A percentile compares a stretch with the other conserved stretches of the same genome.
Evolutionary conservation across 1,284 basidiomycete species (phyloP).

Genomic region (Moesziomyces globuligerus): DNA sequence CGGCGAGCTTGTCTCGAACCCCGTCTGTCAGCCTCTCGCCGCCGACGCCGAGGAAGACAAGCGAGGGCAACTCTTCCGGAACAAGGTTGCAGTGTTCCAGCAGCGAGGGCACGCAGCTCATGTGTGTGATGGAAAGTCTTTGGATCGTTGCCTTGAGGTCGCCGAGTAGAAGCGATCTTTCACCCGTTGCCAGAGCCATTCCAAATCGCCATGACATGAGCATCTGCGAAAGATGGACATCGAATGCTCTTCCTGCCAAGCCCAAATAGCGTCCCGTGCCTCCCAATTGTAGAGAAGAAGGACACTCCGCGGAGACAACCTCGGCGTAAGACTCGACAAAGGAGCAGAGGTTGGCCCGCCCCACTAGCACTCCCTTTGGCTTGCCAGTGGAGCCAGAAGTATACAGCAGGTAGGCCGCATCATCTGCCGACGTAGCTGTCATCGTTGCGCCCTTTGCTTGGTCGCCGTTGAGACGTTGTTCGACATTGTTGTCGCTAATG

Average conservation of each 20-base stretch:
- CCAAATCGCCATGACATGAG: constrained; percentile 70
- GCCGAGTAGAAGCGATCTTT: constrained; percentile 71
- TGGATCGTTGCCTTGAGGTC: constrained; percentile 71
- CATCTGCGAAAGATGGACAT: constrained; percentile 72
- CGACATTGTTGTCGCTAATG: constrained; percentile 2
- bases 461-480: neutral
- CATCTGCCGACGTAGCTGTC: neutral
- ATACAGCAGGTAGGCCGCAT: constrained; percentile 71
- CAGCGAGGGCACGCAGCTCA: constrained; percentile 73
- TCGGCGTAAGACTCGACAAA: constrained; percentile 23
- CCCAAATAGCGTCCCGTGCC: constrained; percentile 16
- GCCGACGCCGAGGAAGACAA: constrained; percentile 72
- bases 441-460: neutral
- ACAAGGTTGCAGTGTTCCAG: constrained; percentile 72
- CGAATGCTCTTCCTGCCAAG: constrained; percentile 69
- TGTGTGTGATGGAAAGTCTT: constrained; percentile 71
- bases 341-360: constrained; percentile 12
- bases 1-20: constrained; percentile 72
- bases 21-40: constrained; percentile 73
- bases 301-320: constrained; percentile 16
- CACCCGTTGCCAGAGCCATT: constrained; percentile 70
- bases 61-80: constrained; percentile 59
- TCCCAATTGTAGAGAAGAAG: constrained; percentile 6
- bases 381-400: constrained; percentile 72
- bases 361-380: constrained; percentile 72